Base-by-base conservation (phyloP, 2,329 filamentous ascomycete species). In the Lasiodiplodia citricola region DNA sequence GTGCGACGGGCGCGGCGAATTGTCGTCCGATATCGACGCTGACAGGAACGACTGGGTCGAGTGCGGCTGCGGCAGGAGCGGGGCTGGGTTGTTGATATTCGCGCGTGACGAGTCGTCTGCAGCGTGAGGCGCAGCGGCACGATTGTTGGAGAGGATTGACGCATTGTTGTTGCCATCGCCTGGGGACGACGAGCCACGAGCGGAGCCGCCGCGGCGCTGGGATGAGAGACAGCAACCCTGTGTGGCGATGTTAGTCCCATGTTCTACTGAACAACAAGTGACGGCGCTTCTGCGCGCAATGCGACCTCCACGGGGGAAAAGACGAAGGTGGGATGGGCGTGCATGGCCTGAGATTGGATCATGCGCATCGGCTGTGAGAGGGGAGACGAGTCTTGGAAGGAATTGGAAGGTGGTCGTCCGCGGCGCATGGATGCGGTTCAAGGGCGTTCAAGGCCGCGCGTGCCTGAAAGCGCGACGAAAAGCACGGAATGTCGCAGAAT, bases 141-240 rank as follows among this genome's bases (percentile, higher is more conserved):
- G 64, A 21, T 16, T 25, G 23, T 25, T 56, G 21, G 51, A 21
- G 23, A 50, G 13, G 38, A 62, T 47, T 14, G 57, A 18, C 8
- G 14, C 8, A 23, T 23, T 37, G 41, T 37, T 44, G 25, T 8
- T 31, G 58, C 44, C 31, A 41, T 7, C 57, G 41, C 35, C 35
- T n/a, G 60, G 31, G n/a, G 65, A 54, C 41, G 65, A 52, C 16
- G 44, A 47, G 44, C 44, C 44, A 47, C 10, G 7, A 10, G 55
- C 65, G 65, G 47, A 57, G 64, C 54, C 38, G 23, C 47, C 21
- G 41, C 52, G 28, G 41, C 65, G 65, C 31, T 51, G 44, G 21
- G 65, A 52, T 41, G 65, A 67, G 18, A 57, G 50, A 52, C 65
- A 67, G 54, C 54, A 67, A 55, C 65, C 65, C 65, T 67, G 65